These are phyloP conservation scores for Epichloe uncinata DNA, from an alignment of 2,329 filamentous ascomycete genomes.

Conservation along the genomic window DNA sequence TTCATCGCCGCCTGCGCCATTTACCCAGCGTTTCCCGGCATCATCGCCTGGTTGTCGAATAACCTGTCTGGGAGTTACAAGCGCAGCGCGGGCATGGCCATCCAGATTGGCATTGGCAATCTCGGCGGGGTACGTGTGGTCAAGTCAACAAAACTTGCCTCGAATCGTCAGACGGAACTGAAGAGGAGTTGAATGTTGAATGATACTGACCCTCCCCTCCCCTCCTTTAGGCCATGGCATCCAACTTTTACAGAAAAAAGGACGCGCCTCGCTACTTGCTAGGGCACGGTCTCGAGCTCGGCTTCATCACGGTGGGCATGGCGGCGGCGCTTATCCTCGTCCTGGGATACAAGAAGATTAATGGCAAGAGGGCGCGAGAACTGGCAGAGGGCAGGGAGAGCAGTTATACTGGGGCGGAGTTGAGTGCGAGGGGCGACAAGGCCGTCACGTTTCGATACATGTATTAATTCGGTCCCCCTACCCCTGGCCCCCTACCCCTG, in stretches of 20 bases:
- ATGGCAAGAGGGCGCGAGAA: conserved; percentile 39
- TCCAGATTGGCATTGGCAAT: conserved; percentile 51
- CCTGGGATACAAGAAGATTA: conserved; percentile 42
- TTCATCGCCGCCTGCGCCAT: conserved; percentile 69
- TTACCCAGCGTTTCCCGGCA: conserved; percentile 67
- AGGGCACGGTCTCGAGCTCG: conserved; percentile 37
- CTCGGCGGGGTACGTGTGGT: conserved; percentile 36
- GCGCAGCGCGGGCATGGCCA: conserved; percentile 48
- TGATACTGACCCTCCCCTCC: too few relatives aligned
- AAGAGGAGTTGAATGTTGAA: too few relatives aligned
- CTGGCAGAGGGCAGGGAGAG: conserved; percentile 29
- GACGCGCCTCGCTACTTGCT: conserved; percentile 36
- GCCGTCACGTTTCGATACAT: conserved; percentile 52
- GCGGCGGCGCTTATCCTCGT: conserved; percentile 30
- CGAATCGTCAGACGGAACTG: too few relatives aligned
- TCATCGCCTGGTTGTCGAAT: conserved; percentile 67
- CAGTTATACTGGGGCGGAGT: conserved; percentile 28
- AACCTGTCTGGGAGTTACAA: conserved; percentile 60
- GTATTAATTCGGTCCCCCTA: too few relatives aligned
- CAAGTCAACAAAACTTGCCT: too few relatives aligned
- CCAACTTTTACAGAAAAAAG: conserved; percentile 52
- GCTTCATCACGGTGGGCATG: conserved; percentile 32
- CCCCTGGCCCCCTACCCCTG: too few relatives aligned
- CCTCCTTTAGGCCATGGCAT: conserved; percentile 45
- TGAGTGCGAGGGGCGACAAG: conserved; percentile 46